Evolutionary conservation across 192 early-diverging fungal species (phyloP).

Genomic region (Phycomyces blakesleeanus): DNA sequence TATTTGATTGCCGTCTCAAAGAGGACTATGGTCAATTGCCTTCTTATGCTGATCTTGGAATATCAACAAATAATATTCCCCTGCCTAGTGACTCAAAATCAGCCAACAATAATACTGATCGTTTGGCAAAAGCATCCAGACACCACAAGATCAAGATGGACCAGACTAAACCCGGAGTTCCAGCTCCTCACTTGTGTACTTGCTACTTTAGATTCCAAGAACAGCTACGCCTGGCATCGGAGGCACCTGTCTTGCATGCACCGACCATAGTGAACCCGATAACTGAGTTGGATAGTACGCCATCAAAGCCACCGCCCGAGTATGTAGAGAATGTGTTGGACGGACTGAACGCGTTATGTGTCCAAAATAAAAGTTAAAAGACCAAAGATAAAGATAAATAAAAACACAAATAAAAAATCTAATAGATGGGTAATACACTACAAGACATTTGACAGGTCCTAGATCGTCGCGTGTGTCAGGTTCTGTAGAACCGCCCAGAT

Average conservation of each 20-base stretch:
- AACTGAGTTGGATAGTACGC: constrained; percentile 10
- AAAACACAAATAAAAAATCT: background rate
- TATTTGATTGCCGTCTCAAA: constrained; percentile 31
- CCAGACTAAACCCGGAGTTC: background rate
- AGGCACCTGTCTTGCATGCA: constrained; percentile 3
- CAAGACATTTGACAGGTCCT: background rate
- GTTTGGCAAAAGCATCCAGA: background rate
- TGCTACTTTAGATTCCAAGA: constrained; percentile 1
- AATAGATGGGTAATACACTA: background rate
- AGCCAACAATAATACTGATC: background rate
- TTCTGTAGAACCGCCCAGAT: too few relatives aligned
- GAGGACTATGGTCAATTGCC: constrained; percentile 33
- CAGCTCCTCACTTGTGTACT: background rate
- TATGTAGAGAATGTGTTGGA: constrained; percentile 8
- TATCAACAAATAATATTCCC: background rate
- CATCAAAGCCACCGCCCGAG: constrained; percentile 25
- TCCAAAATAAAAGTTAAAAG: background rate
- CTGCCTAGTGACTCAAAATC: background rate
- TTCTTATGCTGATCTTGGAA: constrained; percentile 22
- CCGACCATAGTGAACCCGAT: background rate
- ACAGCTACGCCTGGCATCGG: constrained; percentile 14
- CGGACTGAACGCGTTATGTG: background rate
- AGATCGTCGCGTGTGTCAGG: too few relatives aligned
- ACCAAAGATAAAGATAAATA: too few relatives aligned
- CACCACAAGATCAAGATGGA: background rate